These are phyloP conservation scores for Emmonsiellopsis sp. DNA, from an alignment of 2,329 filamentous ascomycete genomes.

Conservation along the genomic window DNA sequence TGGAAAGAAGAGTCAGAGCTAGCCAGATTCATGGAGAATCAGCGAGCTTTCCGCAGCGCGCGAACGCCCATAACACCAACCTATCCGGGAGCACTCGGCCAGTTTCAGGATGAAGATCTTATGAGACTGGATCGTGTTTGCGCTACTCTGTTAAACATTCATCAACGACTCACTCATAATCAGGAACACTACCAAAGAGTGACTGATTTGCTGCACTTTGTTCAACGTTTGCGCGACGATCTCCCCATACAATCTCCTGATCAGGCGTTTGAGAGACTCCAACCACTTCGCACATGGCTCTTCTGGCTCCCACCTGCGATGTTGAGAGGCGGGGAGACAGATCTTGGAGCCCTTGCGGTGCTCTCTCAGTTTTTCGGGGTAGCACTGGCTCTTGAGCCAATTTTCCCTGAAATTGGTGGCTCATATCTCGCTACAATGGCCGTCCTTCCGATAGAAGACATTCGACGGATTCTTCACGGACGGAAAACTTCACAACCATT, in stretches of 20 bases:
- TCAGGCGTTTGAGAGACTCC: conserved; percentile 82
- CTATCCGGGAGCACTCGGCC: conserved; percentile 17
- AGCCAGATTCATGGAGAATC: conserved; percentile 33
- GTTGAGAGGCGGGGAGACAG: conserved; percentile 65
- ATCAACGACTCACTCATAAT: conserved; percentile 58
- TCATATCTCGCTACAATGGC: conserved; percentile 79
- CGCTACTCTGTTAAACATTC: conserved; percentile 48
- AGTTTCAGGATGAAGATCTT: conserved; percentile 54
- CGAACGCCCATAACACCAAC: conserved; percentile 26
- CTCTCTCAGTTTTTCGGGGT: conserved; percentile 88
- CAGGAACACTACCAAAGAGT: conserved; percentile 61
- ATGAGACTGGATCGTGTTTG: conserved; percentile 59
- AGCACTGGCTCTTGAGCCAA: conserved; percentile 75
- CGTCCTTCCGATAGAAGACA: conserved; percentile 75
- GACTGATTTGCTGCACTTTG: conserved; percentile 61
- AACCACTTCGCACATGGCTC: conserved; percentile 81
- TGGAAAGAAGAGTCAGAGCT: conserved; percentile 73
- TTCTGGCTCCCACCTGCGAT: conserved; percentile 90
- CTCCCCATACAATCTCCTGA: conserved; percentile 62
- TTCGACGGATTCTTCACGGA: conserved; percentile 63
- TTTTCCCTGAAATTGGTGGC: conserved; percentile 85
- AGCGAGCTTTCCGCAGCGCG: conserved; percentile 28
- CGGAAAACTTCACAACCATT: conserved; percentile 54
- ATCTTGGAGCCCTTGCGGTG: conserved; percentile 69
- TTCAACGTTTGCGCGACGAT: conserved; percentile 63